Base-by-base conservation (phyloP, 2,329 filamentous ascomycete species). In the Aureobasidium uvarum region DNA sequence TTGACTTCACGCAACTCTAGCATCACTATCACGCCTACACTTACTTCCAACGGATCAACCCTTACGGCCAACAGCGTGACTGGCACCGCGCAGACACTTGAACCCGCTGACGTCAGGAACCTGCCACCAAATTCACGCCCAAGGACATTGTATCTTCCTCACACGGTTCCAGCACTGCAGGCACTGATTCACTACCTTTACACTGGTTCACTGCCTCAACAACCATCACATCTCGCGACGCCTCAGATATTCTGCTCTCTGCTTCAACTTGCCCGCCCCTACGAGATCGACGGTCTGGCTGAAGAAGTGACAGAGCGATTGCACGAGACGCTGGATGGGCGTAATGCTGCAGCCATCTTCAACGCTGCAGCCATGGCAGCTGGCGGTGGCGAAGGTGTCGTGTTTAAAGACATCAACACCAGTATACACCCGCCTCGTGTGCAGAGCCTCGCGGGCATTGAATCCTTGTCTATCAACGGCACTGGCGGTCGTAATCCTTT, bases 331-430 rank as follows among this genome's bases (percentile, higher is more conserved):
- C 85, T 99, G 4, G 95, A 99, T 75, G 95, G 91, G 55, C 86
- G 94, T 54, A 99, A 98, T 70, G 94, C 95, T 0, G 95, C 95
- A 0, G 95, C 95, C 6, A 93, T 99, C 0, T 99, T 99, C 81
- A 99, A 99, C 70, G 95, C 95, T 0, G 95, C 94, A 0, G 95
- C 95, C 62, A 98, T 98, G 95, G 95, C 93, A 0, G 95, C 95
- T 1, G 95, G 95, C 13, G 93, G 95, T 31, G 95, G 95, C 0
- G 86, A 92, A 55, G 90, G 91, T 55, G 91, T 94, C 33, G 88
- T 89, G 62, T 91, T 86, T 72, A 72, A 79, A 83, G 68, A 66
- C 28, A 48, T 54, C 46, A 63, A 67, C 25, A 67, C 72, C 28
- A 72, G 70, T 1, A 77, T 87, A 4, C 72, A 75, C 33, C 74